Base-by-base conservation (phyloP, 2,329 filamentous ascomycete genomes). In the Calonectria fujianensis region DNA sequence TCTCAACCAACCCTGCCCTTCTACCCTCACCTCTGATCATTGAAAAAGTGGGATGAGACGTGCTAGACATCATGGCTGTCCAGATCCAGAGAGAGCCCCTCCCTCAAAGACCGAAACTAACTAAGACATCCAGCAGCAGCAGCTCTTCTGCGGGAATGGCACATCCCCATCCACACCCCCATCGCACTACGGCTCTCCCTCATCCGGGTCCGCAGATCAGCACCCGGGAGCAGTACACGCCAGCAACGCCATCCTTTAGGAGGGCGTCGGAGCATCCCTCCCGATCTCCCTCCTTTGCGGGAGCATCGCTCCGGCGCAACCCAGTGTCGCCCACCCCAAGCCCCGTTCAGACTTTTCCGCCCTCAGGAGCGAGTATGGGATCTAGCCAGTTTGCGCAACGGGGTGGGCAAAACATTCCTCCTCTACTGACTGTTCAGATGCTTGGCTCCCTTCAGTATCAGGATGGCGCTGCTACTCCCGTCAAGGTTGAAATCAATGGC, bases 401-500 rank as follows among this genome's bases (percentile, higher is more conserved):
- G 70, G 70, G 79, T 20, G 61, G 76, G 24, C 71, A 76, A 54
- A 82, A 84, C 75, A 88, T 91, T 39, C 91, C 91, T 61, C 91
- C 91, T 11, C 86, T 93, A 29, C 82, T 85, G 76, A 77, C 86
- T 9, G 85, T 91, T 68, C 87, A 87, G 35, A 88, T 87, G 48
- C 87, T 93, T 68, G 91, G 91, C 51, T 89, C 89, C n/a, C 89
- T 95, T 70, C 88, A 89, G 72, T 93, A 93, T 79, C 87, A 85
- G 4, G 90, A 94, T 64, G 83, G 81, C 9, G 83, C 79, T 18
- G 78, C 79, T 63, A 86, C 87, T 3, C 86, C 88, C 1, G 89
- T 97, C 77, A 93, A 92, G 76, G 90, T 94, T 27, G 93, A 94
- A 18, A 94, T 98, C 76, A 89, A 93, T 37, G 95, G 94, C 45